These are phyloP conservation scores for Cryptomeria japonica DNA, from an alignment of 75 land plant species.

Conservation along the genomic window DNA sequence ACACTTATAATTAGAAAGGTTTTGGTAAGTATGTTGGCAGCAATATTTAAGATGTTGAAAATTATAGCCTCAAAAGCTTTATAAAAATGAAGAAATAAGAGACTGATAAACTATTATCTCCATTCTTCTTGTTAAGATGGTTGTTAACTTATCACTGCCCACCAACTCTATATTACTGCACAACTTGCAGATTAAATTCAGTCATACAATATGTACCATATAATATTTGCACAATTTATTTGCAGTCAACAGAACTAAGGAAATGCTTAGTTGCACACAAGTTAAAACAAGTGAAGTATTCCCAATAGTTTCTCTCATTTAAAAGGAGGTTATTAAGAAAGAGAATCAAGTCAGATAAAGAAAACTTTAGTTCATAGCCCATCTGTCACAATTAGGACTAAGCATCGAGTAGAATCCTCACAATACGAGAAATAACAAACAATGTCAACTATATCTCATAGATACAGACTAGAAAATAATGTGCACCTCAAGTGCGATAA, in stretches of 20 bases:
- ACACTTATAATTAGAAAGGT: not conserved
- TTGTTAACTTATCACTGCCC: not conserved
- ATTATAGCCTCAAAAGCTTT: not conserved
- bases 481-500: not conserved
- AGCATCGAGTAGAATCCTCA: not conserved
- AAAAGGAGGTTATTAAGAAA: not conserved
- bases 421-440: not conserved
- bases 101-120: not conserved
- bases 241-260: not conserved
- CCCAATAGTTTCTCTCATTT: not conserved
- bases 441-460: not conserved
- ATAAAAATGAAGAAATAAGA: not conserved
- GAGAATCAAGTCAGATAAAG: too few species aligned
- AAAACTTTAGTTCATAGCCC: not conserved
- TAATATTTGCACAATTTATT: not conserved
- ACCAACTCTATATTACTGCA: not conserved
- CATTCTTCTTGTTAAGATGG: not conserved
- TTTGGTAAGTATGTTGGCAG: not conserved
- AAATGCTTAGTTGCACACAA: not conserved
- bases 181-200: not conserved
- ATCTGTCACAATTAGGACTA: not conserved
- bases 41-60: conserved; percentile 1
- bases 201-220: not conserved
- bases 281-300: not conserved
- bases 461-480: not conserved